Evolutionary conservation across 2,329 filamentous ascomycete species (phyloP).

Genomic region (Tolypocladium tropicale): DNA sequence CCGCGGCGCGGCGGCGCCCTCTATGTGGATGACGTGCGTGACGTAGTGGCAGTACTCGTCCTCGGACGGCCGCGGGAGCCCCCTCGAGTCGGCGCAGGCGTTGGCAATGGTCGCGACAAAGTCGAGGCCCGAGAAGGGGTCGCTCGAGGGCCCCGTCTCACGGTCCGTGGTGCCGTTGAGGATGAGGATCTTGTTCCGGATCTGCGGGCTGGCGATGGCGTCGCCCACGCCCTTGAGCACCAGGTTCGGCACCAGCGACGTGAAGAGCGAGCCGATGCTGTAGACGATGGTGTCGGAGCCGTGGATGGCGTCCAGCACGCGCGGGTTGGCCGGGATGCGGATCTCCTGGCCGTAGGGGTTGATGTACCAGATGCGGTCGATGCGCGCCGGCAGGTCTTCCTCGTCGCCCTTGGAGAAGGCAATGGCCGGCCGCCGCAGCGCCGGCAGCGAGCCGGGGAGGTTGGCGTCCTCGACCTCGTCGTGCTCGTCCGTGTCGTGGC

Average conservation of each 20-base stretch:
- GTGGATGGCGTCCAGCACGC: constrained; percentile 60
- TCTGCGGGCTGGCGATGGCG: constrained; percentile 30
- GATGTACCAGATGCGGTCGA: constrained; percentile 88
- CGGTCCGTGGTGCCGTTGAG: constrained; percentile 77
- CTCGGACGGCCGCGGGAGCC: constrained; percentile 24
- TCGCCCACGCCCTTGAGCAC: constrained; percentile 65
- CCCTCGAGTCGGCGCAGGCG: constrained; percentile 60
- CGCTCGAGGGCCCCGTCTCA: constrained; percentile 63
- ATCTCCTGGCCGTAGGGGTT: constrained; percentile 98
- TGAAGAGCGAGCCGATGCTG: constrained; percentile 90
- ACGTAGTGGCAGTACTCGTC: constrained; percentile 58
- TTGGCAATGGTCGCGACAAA: constrained; percentile 73
- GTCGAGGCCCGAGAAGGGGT: constrained; percentile 63
- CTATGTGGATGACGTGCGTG: constrained; percentile 74
- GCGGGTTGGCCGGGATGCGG: constrained; percentile 69
- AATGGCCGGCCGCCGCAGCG: constrained; percentile 71
- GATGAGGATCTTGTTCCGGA: constrained; percentile 68
- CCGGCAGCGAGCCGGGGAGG: constrained; percentile 70
- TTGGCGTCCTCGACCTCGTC: constrained; percentile 71
- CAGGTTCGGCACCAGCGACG: constrained; percentile 74
- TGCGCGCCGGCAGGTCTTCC: constrained; percentile 66
- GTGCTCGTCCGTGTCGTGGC: constrained; percentile 41
- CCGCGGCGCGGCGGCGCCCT: constrained; percentile 56
- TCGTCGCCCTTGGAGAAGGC: constrained; percentile 68
- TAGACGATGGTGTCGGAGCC: constrained; percentile 66